Base-by-base conservation (phyloP, 1,284 basidiomycete species). In the Cryptococcus floricola region DNA sequence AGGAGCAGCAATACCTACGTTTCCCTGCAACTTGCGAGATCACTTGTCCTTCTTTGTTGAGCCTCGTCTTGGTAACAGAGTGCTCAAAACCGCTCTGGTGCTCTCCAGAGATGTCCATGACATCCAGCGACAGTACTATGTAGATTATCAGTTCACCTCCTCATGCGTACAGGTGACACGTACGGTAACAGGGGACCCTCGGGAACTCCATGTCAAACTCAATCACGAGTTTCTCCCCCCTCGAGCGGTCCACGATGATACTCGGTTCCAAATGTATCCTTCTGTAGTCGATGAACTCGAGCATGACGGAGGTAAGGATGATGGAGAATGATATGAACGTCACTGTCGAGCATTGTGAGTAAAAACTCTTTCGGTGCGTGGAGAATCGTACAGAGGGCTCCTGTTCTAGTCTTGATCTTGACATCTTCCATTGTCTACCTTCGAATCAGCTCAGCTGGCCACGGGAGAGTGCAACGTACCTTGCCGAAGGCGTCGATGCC, bases 71-170 rank as follows among this genome's bases (percentile, higher is more conserved):
- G 57, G 87, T 70, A 58, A 98, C 83, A 70, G 93, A 92, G 77
- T 98, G 95, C 12, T 89, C 83, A 46, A 96, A 75, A 67, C 96
- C 93, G 59, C 87, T 83, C 73, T 96, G 92, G 45, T 88, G 86
- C 79, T 98, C 95, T 28, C 96, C 96, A 56, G 89, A 91, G 60
- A 98, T 96, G 73, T 99, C 96, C 89, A 97, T 96, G 52, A 98
- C 86, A 75, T 98, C 96, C 53, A 98, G 78, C 72, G 90, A 93
- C 50, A 97, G 82, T 47, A 97, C 92, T 96, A 67, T 10, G 8
- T n/a, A n/a, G 14, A 46, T 28, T 50, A 13, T 58, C 54, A 57
- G 45, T 50, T 47, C 14, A n/a, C 14, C 39, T 27, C n/a, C 25
- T n/a, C 47, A 42, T 2, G 19, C 19, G n/a, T 6, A 45, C 14